Conservation (phyloP, 1,284 basidiomycete species). For the Apiotrichum siamense region DNA sequence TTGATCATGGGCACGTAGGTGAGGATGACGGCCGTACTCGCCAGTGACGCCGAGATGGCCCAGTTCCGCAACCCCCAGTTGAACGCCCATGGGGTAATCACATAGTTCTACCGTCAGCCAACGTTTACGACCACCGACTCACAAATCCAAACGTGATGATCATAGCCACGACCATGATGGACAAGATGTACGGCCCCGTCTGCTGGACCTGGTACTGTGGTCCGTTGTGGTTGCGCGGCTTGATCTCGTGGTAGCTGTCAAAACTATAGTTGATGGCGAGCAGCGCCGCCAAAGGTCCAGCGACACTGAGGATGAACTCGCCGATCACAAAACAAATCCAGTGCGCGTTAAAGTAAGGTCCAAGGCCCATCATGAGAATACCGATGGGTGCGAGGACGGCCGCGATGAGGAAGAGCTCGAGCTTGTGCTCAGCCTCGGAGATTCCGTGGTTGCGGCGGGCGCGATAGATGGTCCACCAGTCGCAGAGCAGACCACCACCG, state of each 20-base stretch:
- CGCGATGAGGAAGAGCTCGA: constrained; percentile 18
- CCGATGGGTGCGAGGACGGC: constrained; percentile 16
- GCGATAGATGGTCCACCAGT: constrained; percentile 8
- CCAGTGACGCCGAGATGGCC: constrained; percentile 10
- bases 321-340: constrained; percentile 27
- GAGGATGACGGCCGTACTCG: neutral
- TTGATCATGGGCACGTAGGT: neutral
- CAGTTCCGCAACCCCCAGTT: constrained; percentile 9
- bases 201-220: constrained; percentile 15
- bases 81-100: constrained; percentile 16
- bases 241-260: constrained; percentile 21
- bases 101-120: neutral
- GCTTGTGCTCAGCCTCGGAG: constrained; percentile 23
- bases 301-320: constrained; percentile 11
- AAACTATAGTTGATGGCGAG: constrained; percentile 21
- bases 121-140: constrained; percentile 4
- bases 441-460: constrained; percentile 19
- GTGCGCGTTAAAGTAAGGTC: constrained; percentile 22
- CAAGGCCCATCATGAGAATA: constrained; percentile 25
- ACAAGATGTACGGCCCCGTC: constrained; percentile 15
- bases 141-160: constrained; percentile 19
- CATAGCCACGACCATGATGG: constrained; percentile 2
- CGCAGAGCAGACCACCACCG: constrained; percentile 11
- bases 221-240: constrained; percentile 8
- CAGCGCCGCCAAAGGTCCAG: constrained; percentile 19